Evolutionary conservation across 208 protist genomes (phyloP).

Genomic region (Trypanosoma congolense): DNA sequence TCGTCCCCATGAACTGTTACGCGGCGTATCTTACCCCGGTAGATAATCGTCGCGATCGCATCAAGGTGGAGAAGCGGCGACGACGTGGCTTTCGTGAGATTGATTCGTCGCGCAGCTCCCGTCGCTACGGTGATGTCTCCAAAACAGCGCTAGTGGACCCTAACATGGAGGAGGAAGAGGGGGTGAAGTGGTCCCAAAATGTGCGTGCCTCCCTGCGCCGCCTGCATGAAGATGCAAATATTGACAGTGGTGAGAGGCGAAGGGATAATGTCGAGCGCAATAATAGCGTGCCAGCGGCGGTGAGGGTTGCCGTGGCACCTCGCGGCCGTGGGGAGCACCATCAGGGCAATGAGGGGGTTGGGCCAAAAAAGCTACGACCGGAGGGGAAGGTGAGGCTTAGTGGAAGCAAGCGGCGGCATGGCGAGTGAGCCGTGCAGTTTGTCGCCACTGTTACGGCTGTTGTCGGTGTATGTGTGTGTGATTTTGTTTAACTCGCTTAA

Average conservation of each 20-base stretch:
- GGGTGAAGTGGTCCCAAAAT: slow-evolving; percentile 35
- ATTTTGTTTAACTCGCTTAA: too few species aligned
- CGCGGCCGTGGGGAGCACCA: too few species aligned
- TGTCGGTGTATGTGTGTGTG: too few species aligned
- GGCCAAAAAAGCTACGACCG: too few species aligned
- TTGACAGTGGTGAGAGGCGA: slow-evolving; percentile 7
- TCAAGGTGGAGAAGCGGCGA: slow-evolving; percentile 42
- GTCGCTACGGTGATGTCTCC: slow-evolving; percentile 70
- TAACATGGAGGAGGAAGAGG: slow-evolving; percentile 46
- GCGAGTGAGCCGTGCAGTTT: too few species aligned
- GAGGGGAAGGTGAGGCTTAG: too few species aligned
- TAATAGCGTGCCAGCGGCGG: background rate
- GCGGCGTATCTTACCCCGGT: slow-evolving; percentile 74
- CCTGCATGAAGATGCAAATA: slow-evolving; percentile 38
- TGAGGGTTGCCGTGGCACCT: too few species aligned
- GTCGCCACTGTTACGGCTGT: too few species aligned
- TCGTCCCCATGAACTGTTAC: slow-evolving; percentile 91
- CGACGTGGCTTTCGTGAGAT: slow-evolving; percentile 69
- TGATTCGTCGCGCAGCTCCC: slow-evolving; percentile 52
- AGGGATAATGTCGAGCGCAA: background rate
- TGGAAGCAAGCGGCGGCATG: too few species aligned
- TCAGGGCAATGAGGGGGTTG: too few species aligned
- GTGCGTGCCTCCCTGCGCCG: slow-evolving; percentile 45
- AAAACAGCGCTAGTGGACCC: slow-evolving; percentile 65
- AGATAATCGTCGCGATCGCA: slow-evolving; percentile 65